These are phyloP conservation scores for Ammopiptanthus mongolicus DNA, from an alignment of 306 rosid species.

Conservation along the genomic window DNA sequence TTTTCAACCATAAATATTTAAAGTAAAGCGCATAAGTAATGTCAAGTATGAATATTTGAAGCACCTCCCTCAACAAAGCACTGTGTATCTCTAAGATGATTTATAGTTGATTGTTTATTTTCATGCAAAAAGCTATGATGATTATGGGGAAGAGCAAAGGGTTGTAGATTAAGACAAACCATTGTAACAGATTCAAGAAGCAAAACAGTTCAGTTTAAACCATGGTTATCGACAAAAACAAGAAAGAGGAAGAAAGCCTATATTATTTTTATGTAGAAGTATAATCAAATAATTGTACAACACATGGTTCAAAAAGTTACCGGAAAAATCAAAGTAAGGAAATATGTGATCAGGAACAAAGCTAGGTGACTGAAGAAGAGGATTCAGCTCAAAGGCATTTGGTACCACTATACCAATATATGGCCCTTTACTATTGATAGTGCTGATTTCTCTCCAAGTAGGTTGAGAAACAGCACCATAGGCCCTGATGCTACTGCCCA, in stretches of 20 bases:
- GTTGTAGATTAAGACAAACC: not conserved
- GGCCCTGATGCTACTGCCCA: constrained; percentile 23
- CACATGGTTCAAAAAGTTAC: constrained; percentile 21
- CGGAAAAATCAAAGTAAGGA: constrained; percentile 56
- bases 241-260: not conserved
- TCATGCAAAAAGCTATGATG: not conserved
- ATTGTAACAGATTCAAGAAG: not conserved
- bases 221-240: not conserved
- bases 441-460: constrained; percentile 30
- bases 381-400: constrained; percentile 61
- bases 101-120: not conserved
- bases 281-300: not conserved
- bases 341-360: constrained; percentile 34
- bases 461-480: constrained; percentile 31
- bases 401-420: constrained; percentile 76
- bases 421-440: constrained; percentile 50
- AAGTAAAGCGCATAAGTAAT: too few species aligned
- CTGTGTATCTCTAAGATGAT: not conserved
- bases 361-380: constrained; percentile 62
- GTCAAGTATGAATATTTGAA: too few species aligned
- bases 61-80: too few species aligned
- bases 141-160: not conserved
- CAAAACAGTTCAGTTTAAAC: not conserved
- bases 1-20: too few species aligned
- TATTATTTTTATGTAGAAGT: not conserved